These are phyloP conservation scores for Pseudoscleropodium purum DNA, from an alignment of 225 moss, liverwort and hornwort genomes.

Conservation along the genomic window DNA sequence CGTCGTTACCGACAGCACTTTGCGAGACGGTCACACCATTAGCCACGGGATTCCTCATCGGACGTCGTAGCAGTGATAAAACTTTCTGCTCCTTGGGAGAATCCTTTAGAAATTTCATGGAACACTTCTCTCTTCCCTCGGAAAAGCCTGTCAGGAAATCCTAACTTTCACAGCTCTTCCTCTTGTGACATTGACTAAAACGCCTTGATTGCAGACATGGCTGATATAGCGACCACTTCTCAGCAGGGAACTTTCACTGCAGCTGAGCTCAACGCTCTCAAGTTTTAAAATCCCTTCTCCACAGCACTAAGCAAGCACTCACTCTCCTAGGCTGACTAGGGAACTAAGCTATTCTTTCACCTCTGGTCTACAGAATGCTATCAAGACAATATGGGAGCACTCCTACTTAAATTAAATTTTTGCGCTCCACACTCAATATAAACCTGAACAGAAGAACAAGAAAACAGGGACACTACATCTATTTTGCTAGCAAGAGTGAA, in stretches of 20 bases:
- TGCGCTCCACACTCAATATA: background rate
- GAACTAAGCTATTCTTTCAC: background rate
- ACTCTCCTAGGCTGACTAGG: background rate
- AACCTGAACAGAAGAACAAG: background rate
- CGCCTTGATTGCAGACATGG: background rate
- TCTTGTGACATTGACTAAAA: background rate
- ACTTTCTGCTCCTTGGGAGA: background rate
- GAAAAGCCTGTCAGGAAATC: background rate
- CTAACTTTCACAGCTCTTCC: background rate
- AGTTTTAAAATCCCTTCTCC: background rate
- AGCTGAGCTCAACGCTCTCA: background rate
- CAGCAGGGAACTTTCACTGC: background rate
- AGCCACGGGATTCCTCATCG: conserved; percentile 13
- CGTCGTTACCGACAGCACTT: background rate
- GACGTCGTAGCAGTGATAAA: background rate
- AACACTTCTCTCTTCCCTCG: background rate
- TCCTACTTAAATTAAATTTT: background rate
- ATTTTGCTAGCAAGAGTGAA: background rate
- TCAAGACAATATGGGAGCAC: background rate
- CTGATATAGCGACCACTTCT: background rate
- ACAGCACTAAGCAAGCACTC: background rate
- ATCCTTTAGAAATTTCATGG: conserved; percentile 5
- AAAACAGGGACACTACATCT: background rate
- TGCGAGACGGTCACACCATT: background rate
- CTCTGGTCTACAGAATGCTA: background rate